phyloP scores from a whole-genome alignment of 1,284 basidiomycete species.

The Coriolopsis trogii region DNA sequence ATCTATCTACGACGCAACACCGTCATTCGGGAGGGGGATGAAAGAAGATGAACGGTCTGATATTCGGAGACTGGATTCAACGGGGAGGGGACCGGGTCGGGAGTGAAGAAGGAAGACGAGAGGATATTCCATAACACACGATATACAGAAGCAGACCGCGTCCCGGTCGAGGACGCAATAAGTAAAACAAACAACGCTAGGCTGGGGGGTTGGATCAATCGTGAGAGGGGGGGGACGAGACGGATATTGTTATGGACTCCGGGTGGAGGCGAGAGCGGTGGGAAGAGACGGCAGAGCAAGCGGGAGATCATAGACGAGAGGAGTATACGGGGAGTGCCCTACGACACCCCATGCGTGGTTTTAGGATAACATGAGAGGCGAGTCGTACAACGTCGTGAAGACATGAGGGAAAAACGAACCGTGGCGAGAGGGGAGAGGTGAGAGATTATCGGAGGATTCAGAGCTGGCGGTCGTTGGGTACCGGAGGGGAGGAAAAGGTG shows the following conservation, averaged over 20 bases:
- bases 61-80: no score
- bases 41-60: no score
- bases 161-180: slow-evolving; percentile 8
- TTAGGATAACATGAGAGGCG: slow-evolving; percentile 16
- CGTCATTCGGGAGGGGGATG: background rate
- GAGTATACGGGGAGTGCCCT: slow-evolving; percentile 27
- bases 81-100: background rate
- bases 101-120: background rate
- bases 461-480: background rate
- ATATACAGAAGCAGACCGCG: slow-evolving; percentile 12
- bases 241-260: background rate
- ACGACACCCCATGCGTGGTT: slow-evolving; percentile 25
- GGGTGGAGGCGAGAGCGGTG: background rate
- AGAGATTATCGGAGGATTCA: background rate
- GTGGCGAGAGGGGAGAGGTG: background rate
- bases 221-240: background rate
- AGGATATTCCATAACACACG: slow-evolving; percentile 3
- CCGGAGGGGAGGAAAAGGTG: background rate
- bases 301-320: background rate
- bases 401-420: slow-evolving; percentile 3
- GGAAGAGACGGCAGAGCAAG: background rate
- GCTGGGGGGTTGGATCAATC: slow-evolving; percentile 3
- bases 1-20: slow-evolving; percentile 10
- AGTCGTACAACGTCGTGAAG: slow-evolving; percentile 17
- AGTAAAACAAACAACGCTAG: slow-evolving; percentile 5